These are phyloP conservation scores for Ceriops tagal DNA, from an alignment of 345 rosid species.

Conservation along the genomic window DNA sequence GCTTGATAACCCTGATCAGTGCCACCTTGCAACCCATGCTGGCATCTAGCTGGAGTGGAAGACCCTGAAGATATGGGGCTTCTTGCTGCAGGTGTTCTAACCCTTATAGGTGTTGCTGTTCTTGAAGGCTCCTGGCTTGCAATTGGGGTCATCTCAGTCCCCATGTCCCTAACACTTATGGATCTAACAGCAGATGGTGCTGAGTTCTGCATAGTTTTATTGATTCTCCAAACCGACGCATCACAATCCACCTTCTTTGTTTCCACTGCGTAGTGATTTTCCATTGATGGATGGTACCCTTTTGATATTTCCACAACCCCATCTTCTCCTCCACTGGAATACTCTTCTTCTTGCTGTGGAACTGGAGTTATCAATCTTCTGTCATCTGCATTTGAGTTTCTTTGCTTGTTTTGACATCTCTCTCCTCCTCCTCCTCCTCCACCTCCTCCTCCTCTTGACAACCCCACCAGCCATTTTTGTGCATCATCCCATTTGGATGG, in stretches of 20 bases:
- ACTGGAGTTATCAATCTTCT: conserved; percentile 81
- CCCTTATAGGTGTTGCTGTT: conserved; percentile 77
- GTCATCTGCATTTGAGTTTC: conserved; percentile 91
- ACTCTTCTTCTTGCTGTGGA: conserved; percentile 65
- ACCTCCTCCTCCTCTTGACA: conserved; percentile 45
- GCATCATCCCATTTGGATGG: conserved; percentile 99
- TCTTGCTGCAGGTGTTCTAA: conserved; percentile 63
- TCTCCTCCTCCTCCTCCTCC: conserved; percentile 44
- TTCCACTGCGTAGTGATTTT: conserved; percentile 38
- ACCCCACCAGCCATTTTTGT: conserved; percentile 93
- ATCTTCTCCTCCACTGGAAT: conserved; percentile 46
- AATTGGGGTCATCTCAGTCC: conserved; percentile 95
- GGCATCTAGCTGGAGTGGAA: conserved; percentile 64
- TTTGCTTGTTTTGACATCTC: conserved; percentile 47
- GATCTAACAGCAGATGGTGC: conserved; percentile 49
- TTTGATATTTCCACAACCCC: conserved; percentile 35
- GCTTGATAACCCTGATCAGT: conserved; percentile 23
- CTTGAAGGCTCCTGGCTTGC: conserved; percentile 94
- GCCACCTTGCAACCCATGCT: conserved; percentile 23
- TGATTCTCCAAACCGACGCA: conserved; percentile 57
- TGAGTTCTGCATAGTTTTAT: conserved; percentile 42
- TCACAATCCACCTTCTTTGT: conserved; percentile 80
- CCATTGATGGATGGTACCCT: conserved; percentile 25
- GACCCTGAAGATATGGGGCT: conserved; percentile 82
- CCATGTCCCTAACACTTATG: conserved; percentile 85